Percentiles rank a stretch among this genome's conserved stretches.
Evolutionary conservation across 2,329 filamentous ascomycete genomes (phyloP).

Genomic region (Fusarium setosum): DNA sequence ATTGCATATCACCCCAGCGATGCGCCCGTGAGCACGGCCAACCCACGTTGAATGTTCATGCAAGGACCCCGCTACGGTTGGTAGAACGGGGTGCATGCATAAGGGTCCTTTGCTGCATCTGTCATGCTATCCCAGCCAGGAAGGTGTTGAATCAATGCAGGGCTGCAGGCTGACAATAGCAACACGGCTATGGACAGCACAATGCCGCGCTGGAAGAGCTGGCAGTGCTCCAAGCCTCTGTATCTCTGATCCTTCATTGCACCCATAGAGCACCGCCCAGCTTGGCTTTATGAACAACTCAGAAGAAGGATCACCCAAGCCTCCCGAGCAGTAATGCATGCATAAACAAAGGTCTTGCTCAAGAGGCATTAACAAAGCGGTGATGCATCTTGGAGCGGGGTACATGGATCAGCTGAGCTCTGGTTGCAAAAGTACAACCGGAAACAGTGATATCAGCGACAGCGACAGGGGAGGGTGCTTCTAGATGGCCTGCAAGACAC

Average conservation of each 20-base stretch:
- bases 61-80: neutral
- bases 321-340: too few relatives aligned
- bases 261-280: too few relatives aligned
- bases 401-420: constrained; percentile 28
- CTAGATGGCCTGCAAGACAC: neutral
- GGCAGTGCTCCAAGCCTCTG: too few relatives aligned
- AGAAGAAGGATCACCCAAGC: too few relatives aligned
- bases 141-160: constrained; percentile 10
- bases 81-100: constrained; percentile 16
- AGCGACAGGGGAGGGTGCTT: neutral
- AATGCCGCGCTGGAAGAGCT: too few relatives aligned
- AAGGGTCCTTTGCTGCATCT: neutral
- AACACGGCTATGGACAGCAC: neutral
- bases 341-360: too few relatives aligned
- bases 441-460: neutral
- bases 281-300: too few relatives aligned
- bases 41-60: constrained; percentile 2
- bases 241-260: too few relatives aligned
- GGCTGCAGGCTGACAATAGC: constrained; percentile 1
- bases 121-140: constrained; percentile 5
- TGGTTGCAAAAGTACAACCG: neutral
- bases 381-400: constrained; percentile 20
- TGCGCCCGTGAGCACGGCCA: neutral
- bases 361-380: too few relatives aligned
- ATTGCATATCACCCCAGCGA: neutral